These are phyloP conservation scores for Exsudoporus frostii DNA, from an alignment of 768 basidiomycete species.

Conservation along the genomic window DNA sequence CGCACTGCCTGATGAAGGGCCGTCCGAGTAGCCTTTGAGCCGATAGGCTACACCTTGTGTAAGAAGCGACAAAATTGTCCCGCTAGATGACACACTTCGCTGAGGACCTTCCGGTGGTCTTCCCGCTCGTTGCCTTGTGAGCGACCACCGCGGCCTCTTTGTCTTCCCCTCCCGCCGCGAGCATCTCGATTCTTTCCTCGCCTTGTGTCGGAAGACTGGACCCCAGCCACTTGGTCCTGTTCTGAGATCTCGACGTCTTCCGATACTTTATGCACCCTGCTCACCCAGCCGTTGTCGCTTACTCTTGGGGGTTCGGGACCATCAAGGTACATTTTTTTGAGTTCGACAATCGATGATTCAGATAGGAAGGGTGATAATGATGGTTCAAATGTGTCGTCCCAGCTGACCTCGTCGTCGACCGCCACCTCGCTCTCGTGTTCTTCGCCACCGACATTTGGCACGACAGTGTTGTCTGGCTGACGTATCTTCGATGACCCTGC, in stretches of 20 bases:
- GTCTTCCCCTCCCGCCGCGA: constrained; percentile 43
- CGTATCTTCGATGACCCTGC: constrained; percentile 4
- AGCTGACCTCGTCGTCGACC: constrained; percentile 41
- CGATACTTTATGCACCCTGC: constrained; percentile 38
- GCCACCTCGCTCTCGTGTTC: neutral
- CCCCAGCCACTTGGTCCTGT: constrained; percentile 16
- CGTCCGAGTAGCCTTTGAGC: constrained; percentile 76
- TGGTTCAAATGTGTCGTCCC: constrained; percentile 60
- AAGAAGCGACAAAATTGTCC: constrained; percentile 13
- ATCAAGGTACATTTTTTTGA: constrained; percentile 77
- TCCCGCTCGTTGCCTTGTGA: constrained; percentile 41
- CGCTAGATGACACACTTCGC: constrained; percentile 59
- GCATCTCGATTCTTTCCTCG: constrained; percentile 41
- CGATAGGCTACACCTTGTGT: constrained; percentile 60
- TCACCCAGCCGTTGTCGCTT: constrained; percentile 74
- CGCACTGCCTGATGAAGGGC: constrained; percentile 80
- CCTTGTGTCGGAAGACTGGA: constrained; percentile 26
- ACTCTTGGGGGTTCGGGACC: constrained; percentile 75
- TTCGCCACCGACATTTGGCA: neutral
- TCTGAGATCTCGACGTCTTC: constrained; percentile 21
- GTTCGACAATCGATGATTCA: constrained; percentile 49
- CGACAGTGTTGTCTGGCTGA: neutral
- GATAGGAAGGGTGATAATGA: constrained; percentile 64
- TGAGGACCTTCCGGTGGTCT: constrained; percentile 74
- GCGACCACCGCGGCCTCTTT: constrained; percentile 43